Base-by-base conservation (phyloP, 495 filamentous ascomycete genomes). In the Clohesyomyces aquaticus region DNA sequence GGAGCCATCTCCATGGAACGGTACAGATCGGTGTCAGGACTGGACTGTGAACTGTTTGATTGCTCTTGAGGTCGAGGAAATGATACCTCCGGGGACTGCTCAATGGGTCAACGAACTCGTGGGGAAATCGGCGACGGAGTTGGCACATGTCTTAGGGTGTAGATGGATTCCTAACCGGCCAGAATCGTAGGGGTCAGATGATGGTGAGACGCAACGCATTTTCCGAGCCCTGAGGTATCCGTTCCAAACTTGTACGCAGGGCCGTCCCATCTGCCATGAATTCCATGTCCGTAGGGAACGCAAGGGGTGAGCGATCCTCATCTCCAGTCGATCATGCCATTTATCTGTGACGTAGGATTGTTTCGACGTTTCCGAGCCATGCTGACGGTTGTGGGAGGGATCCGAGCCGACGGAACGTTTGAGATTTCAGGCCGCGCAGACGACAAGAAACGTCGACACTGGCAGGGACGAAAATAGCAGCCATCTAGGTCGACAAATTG, bases 1-100 rank as follows among this genome's bases (percentile, higher is more conserved):
- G 35, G 27, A 58, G 55, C 41, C 52, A 10, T 25, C 27, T 21
- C 52, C 52, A 19, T 10, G 12, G 26, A 55, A 55, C 22, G 52
- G 52, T 4, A 55, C 11, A 28, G 52, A 55, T 21, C 35, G 52
- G 29, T 55, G 52, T 21, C 52, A 55, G 19, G 52, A 55, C 41
- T 55, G 52, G 52, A 19, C 41, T 4, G 8, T 38, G 52, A 42
- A 55, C 18, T 55, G 27, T 42, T 19, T 35, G 10, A 55, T 55
- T 38, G 49, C 49, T 23, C 49, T 52, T 22, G 49, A 52, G 49
- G 25, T 52, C 4, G 49, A 52, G 27, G 49, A 52, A 22, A 52
- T 52, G 6, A 22, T 52, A 23, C 49, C 49, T 4, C 14, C 49
- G 18, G 49, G 49, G 18, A 55, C 32, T 25, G 41, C 26, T 12